Percentiles rank a stretch among this genome's conserved stretches.
These are phyloP conservation scores for Saccharomycopsis sp. DNA, from an alignment of 805 yeast genomes.

Conservation along the genomic window DNA sequence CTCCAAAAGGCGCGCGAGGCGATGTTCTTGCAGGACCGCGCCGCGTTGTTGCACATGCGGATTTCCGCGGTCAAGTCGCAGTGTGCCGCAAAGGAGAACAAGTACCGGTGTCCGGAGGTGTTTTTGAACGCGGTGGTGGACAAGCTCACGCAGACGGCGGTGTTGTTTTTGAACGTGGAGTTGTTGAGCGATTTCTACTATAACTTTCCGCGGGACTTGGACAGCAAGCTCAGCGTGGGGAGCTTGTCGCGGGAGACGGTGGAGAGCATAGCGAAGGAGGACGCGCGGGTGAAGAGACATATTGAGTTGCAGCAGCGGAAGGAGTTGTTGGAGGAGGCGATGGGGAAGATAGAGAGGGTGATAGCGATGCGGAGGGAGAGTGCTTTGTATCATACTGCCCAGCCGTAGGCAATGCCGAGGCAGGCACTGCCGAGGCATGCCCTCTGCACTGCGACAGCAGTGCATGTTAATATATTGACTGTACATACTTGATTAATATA, in stretches of 20 bases:
- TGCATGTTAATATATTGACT: too few species aligned
- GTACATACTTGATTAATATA: too few species aligned
- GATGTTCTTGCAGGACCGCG: constrained; percentile 66
- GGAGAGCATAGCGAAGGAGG: constrained; percentile 88
- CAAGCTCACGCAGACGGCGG: constrained; percentile 88
- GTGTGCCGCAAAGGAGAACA: constrained; percentile 74
- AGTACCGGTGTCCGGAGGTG: constrained; percentile 89
- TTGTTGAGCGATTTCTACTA: constrained; percentile 90
- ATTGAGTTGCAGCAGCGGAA: constrained; percentile 91
- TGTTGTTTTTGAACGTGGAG: constrained; percentile 88
- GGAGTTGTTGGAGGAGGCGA: constrained; percentile 76
- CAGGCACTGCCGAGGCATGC: too few species aligned
- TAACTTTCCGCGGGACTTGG: constrained; percentile 92
- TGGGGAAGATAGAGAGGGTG: constrained; percentile 63
- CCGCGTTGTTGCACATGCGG: constrained; percentile 64
- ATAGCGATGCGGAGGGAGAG: constrained; percentile 15
- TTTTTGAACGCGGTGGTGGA: constrained; percentile 89
- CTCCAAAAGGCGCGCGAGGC: constrained; percentile 81
- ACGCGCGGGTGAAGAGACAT: constrained; percentile 83
- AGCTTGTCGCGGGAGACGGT: constrained; percentile 64
- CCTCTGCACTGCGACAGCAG: too few species aligned
- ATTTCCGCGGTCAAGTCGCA: constrained; percentile 66
- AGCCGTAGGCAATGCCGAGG: too few species aligned
- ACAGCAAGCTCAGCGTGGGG: constrained; percentile 56
- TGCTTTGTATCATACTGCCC: background rate